A percentile compares a stretch with the other conserved stretches of the same genome.
These are phyloP conservation scores for Euphorbia tirucalli DNA, from an alignment of 345 rosid species.

Conservation along the genomic window DNA sequence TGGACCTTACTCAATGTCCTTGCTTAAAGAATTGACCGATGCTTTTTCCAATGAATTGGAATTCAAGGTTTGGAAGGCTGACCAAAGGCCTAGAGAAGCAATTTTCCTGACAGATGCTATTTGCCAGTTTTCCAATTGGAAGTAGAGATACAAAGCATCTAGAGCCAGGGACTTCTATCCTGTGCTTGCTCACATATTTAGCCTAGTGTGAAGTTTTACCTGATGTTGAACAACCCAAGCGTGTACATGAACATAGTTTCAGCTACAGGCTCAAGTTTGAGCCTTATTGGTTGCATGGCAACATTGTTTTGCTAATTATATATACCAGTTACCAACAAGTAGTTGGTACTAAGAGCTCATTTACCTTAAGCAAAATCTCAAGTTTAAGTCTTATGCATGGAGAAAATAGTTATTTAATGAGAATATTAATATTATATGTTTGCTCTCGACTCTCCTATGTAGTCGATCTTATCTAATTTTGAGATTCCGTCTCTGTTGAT, in stretches of 20 bases:
- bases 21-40: conserved; percentile 22
- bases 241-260: neutral
- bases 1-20: conserved; percentile 23
- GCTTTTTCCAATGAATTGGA: neutral
- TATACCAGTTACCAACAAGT: too few species aligned
- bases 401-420: too few species aligned
- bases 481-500: too few species aligned
- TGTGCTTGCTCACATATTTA: conserved; percentile 14
- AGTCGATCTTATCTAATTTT: too few species aligned
- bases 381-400: too few species aligned
- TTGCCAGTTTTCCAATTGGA: neutral
- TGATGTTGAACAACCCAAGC: too few species aligned
- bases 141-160: neutral
- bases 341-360: too few species aligned
- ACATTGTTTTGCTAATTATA: neutral
- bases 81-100: conserved; percentile 24
- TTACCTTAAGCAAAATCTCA: too few species aligned
- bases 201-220: too few species aligned
- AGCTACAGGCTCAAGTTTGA: neutral
- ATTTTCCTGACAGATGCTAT: conserved; percentile 16
- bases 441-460: too few species aligned
- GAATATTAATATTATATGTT: too few species aligned
- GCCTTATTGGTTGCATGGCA: too few species aligned
- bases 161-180: conserved; percentile 15
- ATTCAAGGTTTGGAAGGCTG: conserved; percentile 22